Evolutionary conservation across 805 yeast genomes (phyloP), one percentile per base, ranked within the genome.

Genomic region (Spathaspora gorwiae): DNA sequence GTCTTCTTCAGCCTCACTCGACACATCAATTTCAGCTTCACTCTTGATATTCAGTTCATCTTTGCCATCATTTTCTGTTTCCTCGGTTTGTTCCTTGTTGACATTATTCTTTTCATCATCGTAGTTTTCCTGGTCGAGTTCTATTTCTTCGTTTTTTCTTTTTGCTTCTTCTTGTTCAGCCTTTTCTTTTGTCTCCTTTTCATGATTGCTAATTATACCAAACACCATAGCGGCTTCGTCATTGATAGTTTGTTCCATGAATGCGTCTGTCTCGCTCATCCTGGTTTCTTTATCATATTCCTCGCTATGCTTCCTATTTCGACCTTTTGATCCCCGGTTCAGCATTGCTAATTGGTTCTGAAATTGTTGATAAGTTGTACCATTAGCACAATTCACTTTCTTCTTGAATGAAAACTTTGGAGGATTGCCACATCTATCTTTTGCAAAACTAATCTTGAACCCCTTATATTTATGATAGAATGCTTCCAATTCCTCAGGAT

Each of bases 361-460:
- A 32, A 44, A 46, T n/a, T 31, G 32, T 46, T 49, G 46, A 39
- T 47, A 49, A 34, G 50, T 42, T 10, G 53, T 35, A 9, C 36
- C 44, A 14, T 31, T 33, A 33, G 15, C 36, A 15, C 44, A 37
- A 27, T 37, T 31, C 51, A 63, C 64, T 51, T 57, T 68, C 64
- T 69, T 80, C 59, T 63, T 73, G 61, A 59, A 65, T 52, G 66
- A 65, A 45, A 70, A 71, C 65, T 78, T 84, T 47, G 81, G 84
- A 30, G 78, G 87, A 56, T 84, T 84, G 2, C 85, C 95, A 67
- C 95, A 86, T 57, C 95, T 73, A 63, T 86, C 95, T 55, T 83
- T 83, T 39, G 89, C 95, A 62, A 75, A 86, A 41, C 79, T 77
- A 38, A 86, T 79, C 48, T 80, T 79, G 53, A 80, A 78, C 5